phyloP scores from a whole-genome alignment of 1,139 yeast species.

The Hansenula lynferdii region DNA sequence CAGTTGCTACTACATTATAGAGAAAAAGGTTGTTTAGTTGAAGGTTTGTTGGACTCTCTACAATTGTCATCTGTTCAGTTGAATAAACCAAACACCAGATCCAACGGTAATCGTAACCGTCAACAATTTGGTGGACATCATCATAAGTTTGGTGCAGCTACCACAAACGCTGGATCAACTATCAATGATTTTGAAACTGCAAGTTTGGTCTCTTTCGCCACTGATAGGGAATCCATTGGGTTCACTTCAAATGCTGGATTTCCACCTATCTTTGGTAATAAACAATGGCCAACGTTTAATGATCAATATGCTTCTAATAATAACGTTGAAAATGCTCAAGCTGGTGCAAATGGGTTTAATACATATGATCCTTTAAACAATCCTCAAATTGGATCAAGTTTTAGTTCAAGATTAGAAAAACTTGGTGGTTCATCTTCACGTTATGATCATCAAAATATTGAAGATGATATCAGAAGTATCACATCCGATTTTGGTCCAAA shows the following conservation, averaged over 20 bases:
- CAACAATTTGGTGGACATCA: constrained; percentile 5
- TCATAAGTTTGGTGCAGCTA: constrained; percentile 15
- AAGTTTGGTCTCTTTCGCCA: constrained; percentile 42
- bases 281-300: constrained; percentile 37
- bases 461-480: constrained; percentile 45
- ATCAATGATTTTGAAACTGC: constrained; percentile 41
- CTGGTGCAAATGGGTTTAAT: constrained; percentile 6
- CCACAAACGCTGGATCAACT: constrained; percentile 17
- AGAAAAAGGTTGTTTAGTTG: constrained; percentile 84
- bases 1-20: constrained; percentile 73
- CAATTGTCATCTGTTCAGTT: constrained; percentile 70
- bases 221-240: constrained; percentile 24
- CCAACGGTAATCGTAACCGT: constrained; percentile 10
- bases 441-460: constrained; percentile 28
- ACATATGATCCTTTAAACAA: constrained; percentile 12
- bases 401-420: constrained; percentile 37
- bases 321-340: constrained; percentile 13
- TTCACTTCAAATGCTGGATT: constrained; percentile 16
- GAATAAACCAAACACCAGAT: constrained; percentile 25
- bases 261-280: constrained; percentile 27
- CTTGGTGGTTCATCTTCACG: constrained; percentile 24
- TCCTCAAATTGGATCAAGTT: constrained; percentile 35
- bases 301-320: constrained; percentile 11
- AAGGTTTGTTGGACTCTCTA: constrained; percentile 82
- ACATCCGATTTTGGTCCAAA: constrained; percentile 38